Conservation (phyloP, 495 filamentous ascomycete species). For the Aspergillus nidulans region DNA sequence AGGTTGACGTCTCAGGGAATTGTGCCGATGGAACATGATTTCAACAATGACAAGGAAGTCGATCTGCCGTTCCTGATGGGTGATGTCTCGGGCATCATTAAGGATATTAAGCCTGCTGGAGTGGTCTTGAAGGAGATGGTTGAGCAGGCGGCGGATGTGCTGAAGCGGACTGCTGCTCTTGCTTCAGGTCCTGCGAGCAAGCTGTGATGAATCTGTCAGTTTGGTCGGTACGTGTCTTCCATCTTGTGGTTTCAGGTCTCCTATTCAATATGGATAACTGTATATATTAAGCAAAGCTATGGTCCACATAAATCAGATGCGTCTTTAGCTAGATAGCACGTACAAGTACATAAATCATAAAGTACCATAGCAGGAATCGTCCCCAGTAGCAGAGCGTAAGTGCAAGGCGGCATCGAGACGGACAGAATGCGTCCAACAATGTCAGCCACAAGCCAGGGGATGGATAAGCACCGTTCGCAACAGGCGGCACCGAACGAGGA, state of each 20-base stretch:
- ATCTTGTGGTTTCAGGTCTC: neutral
- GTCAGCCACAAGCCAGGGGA: neutral
- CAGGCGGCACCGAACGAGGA: neutral
- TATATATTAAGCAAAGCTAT: slow-evolving; percentile 6
- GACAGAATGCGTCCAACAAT: neutral
- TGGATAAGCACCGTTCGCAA: neutral
- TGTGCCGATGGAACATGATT: slow-evolving; percentile 73
- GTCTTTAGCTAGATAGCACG: slow-evolving; percentile 26
- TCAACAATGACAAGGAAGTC: slow-evolving; percentile 71
- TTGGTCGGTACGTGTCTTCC: too few species aligned
- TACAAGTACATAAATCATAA: slow-evolving; percentile 34
- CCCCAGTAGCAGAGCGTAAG: neutral
- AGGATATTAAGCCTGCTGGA: slow-evolving; percentile 70
- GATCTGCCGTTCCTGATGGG: slow-evolving; percentile 89
- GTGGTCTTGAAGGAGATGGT: slow-evolving; percentile 86
- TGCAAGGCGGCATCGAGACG: too few species aligned
- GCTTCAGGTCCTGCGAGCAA: slow-evolving; percentile 31
- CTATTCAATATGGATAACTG: neutral
- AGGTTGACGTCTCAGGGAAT: slow-evolving; percentile 67
- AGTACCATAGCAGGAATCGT: slow-evolving; percentile 7
- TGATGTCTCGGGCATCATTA: slow-evolving; percentile 77
- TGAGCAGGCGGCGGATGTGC: slow-evolving; percentile 64
- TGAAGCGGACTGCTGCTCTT: slow-evolving; percentile 46
- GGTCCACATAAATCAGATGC: slow-evolving; percentile 15
- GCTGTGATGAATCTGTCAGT: slow-evolving; percentile 33